phyloP scores from a whole-genome alignment of 2,329 filamentous ascomycete genomes.

The Davidsoniella virescens region DNA sequence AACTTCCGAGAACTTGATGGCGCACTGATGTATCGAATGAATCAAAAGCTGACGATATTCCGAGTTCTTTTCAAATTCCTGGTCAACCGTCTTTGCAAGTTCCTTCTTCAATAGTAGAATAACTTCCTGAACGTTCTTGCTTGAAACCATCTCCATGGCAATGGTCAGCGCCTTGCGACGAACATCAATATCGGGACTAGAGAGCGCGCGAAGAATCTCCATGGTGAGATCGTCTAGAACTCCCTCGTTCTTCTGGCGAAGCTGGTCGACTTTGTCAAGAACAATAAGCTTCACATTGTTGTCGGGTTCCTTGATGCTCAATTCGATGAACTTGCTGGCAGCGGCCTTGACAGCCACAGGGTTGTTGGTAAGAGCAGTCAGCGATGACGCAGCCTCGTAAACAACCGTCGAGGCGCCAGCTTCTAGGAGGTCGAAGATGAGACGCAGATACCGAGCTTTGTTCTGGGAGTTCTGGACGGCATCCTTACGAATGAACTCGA shows the following conservation, averaged over 20 bases:
- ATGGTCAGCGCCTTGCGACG: slow-evolving; percentile 79
- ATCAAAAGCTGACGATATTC: slow-evolving; percentile 93
- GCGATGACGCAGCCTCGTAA: slow-evolving; percentile 89
- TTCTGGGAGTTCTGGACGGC: slow-evolving; percentile 88
- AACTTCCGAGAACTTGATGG: slow-evolving; percentile 97
- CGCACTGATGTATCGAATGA: slow-evolving; percentile 93
- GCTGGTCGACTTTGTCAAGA: slow-evolving; percentile 76
- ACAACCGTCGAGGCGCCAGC: slow-evolving; percentile 87
- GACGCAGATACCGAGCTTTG: slow-evolving; percentile 82
- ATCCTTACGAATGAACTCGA: slow-evolving; percentile 97
- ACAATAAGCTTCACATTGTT: slow-evolving; percentile 99
- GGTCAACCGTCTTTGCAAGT: slow-evolving; percentile 89
- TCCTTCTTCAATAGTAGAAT: slow-evolving; percentile 95
- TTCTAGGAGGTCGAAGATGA: slow-evolving; percentile 94
- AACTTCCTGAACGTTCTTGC: slow-evolving; percentile 97
- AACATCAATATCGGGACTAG: slow-evolving; percentile 90
- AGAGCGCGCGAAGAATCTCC: slow-evolving; percentile 90
- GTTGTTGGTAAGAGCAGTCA: slow-evolving; percentile 88
- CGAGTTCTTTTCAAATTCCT: slow-evolving; percentile 96
- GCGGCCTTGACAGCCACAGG: slow-evolving; percentile 96
- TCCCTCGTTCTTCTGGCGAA: slow-evolving; percentile 76
- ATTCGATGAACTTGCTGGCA: slow-evolving; percentile 87
- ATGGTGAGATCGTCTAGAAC: slow-evolving; percentile 87
- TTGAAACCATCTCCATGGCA: slow-evolving; percentile 93
- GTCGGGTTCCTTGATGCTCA: slow-evolving; percentile 93